Evolutionary conservation across 495 filamentous ascomycete species (phyloP).

Genomic region (Xylaria intraflava): DNA sequence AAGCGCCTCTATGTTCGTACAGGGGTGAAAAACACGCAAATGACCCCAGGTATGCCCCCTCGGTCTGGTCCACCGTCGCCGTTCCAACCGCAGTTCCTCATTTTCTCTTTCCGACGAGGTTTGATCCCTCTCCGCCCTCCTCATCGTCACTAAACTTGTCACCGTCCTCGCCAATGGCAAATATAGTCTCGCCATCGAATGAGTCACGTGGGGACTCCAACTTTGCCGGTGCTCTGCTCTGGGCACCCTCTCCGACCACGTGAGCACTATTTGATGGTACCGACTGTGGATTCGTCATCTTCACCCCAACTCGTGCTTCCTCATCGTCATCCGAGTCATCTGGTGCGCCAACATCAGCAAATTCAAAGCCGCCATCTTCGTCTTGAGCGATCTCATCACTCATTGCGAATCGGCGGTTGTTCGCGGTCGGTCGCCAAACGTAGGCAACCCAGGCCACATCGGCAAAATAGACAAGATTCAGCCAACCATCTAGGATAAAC

Average conservation of each 20-base stretch:
- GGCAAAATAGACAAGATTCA: constrained; percentile 91
- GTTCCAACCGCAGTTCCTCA: constrained; percentile 10
- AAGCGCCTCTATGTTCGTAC: constrained; percentile 22
- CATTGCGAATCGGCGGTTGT: constrained; percentile 98
- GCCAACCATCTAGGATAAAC: constrained; percentile 97
- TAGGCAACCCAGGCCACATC: constrained; percentile 93
- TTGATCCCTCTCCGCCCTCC: constrained; percentile 34
- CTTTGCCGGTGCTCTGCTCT: constrained; percentile 39
- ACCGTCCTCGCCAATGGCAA: constrained; percentile 82
- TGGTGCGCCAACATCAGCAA: constrained; percentile 76
- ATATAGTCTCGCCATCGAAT: constrained; percentile 88
- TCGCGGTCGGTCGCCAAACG: constrained; percentile 91
- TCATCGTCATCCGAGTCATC: constrained; percentile 62
- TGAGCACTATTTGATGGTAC: constrained; percentile 1
- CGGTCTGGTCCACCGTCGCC: not conserved
- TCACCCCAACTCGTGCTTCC: constrained; percentile 36
- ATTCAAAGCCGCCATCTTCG: constrained; percentile 93
- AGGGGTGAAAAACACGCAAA: constrained; percentile 14
- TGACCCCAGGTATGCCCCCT: not conserved
- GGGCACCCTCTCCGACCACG: constrained; percentile 20
- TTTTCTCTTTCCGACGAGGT: constrained; percentile 54
- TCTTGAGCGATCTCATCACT: constrained; percentile 98
- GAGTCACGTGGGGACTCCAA: constrained; percentile 53
- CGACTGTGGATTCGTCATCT: constrained; percentile 21
- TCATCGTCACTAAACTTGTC: constrained; percentile 54